Conservation (phyloP, 768 basidiomycete species). For the Hericium coralloides region DNA sequence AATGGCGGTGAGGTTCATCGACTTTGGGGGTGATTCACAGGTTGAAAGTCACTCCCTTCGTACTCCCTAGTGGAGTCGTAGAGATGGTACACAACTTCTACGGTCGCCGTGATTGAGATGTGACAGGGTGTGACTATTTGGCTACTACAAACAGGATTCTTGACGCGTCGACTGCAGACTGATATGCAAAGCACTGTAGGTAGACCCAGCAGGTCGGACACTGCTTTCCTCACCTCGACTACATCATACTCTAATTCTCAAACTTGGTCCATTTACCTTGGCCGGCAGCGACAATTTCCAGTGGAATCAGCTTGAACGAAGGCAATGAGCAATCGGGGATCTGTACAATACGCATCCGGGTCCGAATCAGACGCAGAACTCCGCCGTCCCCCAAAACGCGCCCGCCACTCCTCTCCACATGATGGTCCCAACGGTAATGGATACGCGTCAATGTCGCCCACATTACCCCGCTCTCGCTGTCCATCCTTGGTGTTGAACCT, state of each 20-base stretch:
- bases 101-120: too few species aligned
- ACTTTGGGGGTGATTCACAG: too few species aligned
- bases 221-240: neutral
- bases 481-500: constrained; percentile 84
- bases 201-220: neutral
- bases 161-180: too few species aligned
- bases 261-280: neutral
- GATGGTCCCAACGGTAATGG: constrained; percentile 20
- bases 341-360: constrained; percentile 15
- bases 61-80: too few species aligned
- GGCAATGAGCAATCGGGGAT: constrained; percentile 18
- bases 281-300: neutral
- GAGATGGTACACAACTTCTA: too few species aligned
- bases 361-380: constrained; percentile 19
- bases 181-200: too few species aligned
- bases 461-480: constrained; percentile 62
- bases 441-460: constrained; percentile 17
- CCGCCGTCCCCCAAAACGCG: constrained; percentile 27
- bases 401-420: constrained; percentile 26
- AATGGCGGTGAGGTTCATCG: too few species aligned
- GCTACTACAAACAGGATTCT: too few species aligned
- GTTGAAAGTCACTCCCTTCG: too few species aligned
- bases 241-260: neutral
- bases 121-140: too few species aligned
- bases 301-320: neutral